These are phyloP conservation scores for Tephrocybe sp. DNA, from an alignment of 768 basidiomycete species.

Conservation along the genomic window DNA sequence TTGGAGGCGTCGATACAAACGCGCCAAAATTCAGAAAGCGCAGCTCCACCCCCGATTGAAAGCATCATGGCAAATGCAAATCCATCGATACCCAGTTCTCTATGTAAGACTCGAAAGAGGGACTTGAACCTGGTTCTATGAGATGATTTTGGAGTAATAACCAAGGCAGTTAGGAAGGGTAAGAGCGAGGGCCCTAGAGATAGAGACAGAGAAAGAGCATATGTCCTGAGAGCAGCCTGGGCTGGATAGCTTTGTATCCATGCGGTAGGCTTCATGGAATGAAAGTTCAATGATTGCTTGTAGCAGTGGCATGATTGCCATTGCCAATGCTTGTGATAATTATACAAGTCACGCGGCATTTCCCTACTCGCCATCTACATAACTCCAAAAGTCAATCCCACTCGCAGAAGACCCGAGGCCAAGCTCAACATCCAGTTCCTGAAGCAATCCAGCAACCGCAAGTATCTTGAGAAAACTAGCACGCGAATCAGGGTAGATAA, in stretches of 20 bases:
- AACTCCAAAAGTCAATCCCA: constrained; percentile 71
- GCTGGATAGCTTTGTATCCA: constrained; percentile 15
- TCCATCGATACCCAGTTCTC: constrained; percentile 58
- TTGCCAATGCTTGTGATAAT: constrained; percentile 2
- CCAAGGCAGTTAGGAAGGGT: constrained; percentile 45
- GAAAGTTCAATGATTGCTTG: neutral
- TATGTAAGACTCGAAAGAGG: constrained; percentile 41
- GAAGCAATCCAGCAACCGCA: constrained; percentile 40
- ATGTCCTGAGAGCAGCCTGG: constrained; percentile 64
- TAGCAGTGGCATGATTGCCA: too few relatives aligned
- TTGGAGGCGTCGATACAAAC: constrained; percentile 2
- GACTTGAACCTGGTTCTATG: constrained; percentile 20
- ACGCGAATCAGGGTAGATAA: constrained; percentile 76
- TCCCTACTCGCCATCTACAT: constrained; percentile 29
- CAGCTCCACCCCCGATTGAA: constrained; percentile 62
- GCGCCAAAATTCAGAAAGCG: constrained; percentile 46
- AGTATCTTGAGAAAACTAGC: constrained; percentile 61
- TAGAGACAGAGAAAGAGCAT: constrained; percentile 60
- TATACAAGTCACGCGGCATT: neutral
- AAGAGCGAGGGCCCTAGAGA: constrained; percentile 65
- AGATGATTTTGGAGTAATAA: constrained; percentile 21
- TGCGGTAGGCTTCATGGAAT: constrained; percentile 15
- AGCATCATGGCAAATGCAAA: constrained; percentile 70
- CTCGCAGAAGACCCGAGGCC: constrained; percentile 29
- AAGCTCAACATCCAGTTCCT: constrained; percentile 30